Evolutionary conservation across 202 grass and related monocot genomes (phyloP), one percentile per base, ranked within the genome.

Genomic region (Dendrocalamus latiflorus): DNA sequence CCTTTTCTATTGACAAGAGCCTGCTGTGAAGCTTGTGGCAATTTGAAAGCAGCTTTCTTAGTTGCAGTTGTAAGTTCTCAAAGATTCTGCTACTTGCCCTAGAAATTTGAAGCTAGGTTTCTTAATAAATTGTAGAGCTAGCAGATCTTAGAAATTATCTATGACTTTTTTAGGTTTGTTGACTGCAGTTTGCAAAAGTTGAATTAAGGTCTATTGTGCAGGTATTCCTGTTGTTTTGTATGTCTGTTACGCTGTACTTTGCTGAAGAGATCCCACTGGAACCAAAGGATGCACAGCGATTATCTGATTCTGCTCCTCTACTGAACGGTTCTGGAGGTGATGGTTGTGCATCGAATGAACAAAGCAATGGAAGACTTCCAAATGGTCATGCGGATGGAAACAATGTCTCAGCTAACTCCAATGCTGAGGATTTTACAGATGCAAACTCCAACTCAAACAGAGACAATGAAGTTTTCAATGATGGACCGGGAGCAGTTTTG

Each of bases 31-130:
- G 96, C 89, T 82, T 99, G 96, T 94, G 86, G 81, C 80, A 94
- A 99, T 91, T 91, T 99, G 70, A 99, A 99, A 84, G 96, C 96
- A 37, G 96, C 96, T 56, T 99, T 99, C 74, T 83, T 99, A 37
- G 79, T 99, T 88, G 96, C 96, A 82, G 93, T 99, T 85, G 96
- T 99, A 81, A 95, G 91, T 93, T 93, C 33, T 81, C 74, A 28
- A 25, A 88, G 3, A 84, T 63, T 67, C 58, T 45, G 39, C 30
- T 60, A 73, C 33, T 60, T n/a, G n/a, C n/a, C n/a, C n/a, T n/a
- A n/a, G n/a, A n/a, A n/a, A n/a, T n/a, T n/a, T n/a, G n/a, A n/a
- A n/a, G n/a, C n/a, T n/a, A n/a, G n/a, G n/a, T 30, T 73, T 65
- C 20, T 24, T 66, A 43, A 68, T 42, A 61, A 9, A 74, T 37